Conservation (phyloP, 306 rosid genomes). For the Hippophae gyantsensis region DNA sequence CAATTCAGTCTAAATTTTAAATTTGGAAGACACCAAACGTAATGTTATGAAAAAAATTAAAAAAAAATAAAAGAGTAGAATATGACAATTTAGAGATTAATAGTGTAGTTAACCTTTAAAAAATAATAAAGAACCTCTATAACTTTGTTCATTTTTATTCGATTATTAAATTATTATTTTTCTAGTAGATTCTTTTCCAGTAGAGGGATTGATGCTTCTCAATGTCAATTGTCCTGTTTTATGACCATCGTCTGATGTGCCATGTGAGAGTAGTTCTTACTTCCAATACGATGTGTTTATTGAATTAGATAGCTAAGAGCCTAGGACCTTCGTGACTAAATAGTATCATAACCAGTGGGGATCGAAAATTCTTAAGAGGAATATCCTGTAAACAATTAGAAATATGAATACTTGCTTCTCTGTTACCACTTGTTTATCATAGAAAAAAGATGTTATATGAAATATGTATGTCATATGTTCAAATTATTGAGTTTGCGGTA, state of each 20-base stretch:
- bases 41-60: no score
- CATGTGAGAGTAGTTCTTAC: constrained; percentile 10
- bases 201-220: constrained; percentile 26
- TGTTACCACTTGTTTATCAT: no score
- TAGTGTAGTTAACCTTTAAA: not conserved
- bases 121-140: not conserved
- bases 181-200: constrained; percentile 13
- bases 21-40: no score
- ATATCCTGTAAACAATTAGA: no score
- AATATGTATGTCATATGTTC: no score
- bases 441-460: no score
- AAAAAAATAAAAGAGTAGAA: no score
- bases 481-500: no score
- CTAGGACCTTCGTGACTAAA: constrained; percentile 5
- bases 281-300: not conserved
- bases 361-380: not conserved
- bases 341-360: constrained; percentile 8
- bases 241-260: constrained; percentile 17
- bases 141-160: not conserved
- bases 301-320: constrained; percentile 3
- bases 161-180: not conserved
- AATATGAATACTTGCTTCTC: no score
- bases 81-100: not conserved
- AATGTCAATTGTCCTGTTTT: constrained; percentile 15
- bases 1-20: no score